Conservation (phyloP, 306 rosid genomes). For the Abrus precatorius region DNA sequence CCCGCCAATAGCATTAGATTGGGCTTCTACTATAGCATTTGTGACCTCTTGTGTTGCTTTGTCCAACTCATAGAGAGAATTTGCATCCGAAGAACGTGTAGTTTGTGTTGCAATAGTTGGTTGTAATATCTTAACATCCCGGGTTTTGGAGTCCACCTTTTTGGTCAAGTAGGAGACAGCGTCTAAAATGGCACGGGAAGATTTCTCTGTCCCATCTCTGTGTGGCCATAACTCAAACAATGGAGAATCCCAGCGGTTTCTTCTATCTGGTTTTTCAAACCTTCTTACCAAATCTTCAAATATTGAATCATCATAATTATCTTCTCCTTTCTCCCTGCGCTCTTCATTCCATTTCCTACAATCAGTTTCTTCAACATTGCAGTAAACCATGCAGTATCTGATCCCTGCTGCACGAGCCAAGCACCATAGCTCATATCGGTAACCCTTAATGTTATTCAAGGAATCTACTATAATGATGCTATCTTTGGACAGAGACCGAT, state of each 20-base stretch:
- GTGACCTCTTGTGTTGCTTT: slow-evolving; percentile 90
- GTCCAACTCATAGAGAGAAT: slow-evolving; percentile 86
- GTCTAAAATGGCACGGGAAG: slow-evolving; percentile 69
- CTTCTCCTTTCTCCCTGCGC: slow-evolving; percentile 76
- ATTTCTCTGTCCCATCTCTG: slow-evolving; percentile 68
- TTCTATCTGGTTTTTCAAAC: slow-evolving; percentile 87
- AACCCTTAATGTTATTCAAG: slow-evolving; percentile 91
- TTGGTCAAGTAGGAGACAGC: slow-evolving; percentile 76
- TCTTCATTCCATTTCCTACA: slow-evolving; percentile 87
- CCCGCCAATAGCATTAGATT: slow-evolving; percentile 85
- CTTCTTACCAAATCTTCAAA: slow-evolving; percentile 87
- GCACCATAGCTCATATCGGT: slow-evolving; percentile 95
- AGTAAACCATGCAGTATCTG: slow-evolving; percentile 83
- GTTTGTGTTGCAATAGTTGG: slow-evolving; percentile 95
- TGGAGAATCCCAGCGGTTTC: slow-evolving; percentile 96
- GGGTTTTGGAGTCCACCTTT: slow-evolving; percentile 74
- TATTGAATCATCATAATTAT: slow-evolving; percentile 66
- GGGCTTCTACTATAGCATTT: slow-evolving; percentile 84
- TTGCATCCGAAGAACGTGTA: slow-evolving; percentile 73
- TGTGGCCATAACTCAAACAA: slow-evolving; percentile 86
- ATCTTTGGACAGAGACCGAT: slow-evolving; percentile 81
- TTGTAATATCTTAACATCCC: slow-evolving; percentile 86
- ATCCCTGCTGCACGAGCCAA: slow-evolving; percentile 90
- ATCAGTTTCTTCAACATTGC: slow-evolving; percentile 74
- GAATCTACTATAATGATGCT: slow-evolving; percentile 80